Conservation (phyloP, 2,329 filamentous ascomycete species). For the Sporothrix phasma region DNA sequence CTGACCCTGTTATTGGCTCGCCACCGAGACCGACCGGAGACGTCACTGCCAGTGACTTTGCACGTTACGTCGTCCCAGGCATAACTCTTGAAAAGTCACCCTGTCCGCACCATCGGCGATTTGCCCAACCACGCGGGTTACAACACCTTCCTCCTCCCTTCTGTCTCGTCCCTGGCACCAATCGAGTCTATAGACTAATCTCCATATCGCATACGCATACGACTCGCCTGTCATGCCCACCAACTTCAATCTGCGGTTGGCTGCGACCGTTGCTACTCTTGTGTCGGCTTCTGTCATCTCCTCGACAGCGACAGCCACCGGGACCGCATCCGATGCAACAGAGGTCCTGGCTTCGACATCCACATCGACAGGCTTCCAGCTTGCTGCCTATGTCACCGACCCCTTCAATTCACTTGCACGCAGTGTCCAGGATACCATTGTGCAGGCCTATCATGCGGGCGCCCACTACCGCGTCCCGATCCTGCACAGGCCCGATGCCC, state of each 20-base stretch:
- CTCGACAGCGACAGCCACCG: neutral
- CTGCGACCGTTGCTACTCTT: neutral
- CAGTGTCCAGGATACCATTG: neutral
- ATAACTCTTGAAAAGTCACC: too few species aligned
- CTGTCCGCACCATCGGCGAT: too few species aligned
- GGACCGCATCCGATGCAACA: neutral
- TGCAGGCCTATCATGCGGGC: constrained; percentile 31
- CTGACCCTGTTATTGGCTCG: neutral
- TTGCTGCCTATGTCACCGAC: constrained; percentile 1
- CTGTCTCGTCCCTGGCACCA: too few species aligned
- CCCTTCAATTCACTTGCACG: neutral
- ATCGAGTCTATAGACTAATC: too few species aligned
- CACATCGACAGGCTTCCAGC: constrained; percentile 14
- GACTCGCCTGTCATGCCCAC: neutral
- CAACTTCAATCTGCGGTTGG: neutral
- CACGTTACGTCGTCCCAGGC: neutral
- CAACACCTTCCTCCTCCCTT: neutral
- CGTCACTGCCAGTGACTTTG: neutral
- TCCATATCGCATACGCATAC: too few species aligned
- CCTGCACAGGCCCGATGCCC: constrained; percentile 21
- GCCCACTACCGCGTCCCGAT: constrained; percentile 33
- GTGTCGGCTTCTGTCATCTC: neutral
- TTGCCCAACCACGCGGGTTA: neutral
- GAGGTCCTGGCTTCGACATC: neutral
- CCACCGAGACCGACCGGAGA: neutral